phyloP scores from a whole-genome alignment of 331 rosid species.

The Quercus tomentella region DNA sequence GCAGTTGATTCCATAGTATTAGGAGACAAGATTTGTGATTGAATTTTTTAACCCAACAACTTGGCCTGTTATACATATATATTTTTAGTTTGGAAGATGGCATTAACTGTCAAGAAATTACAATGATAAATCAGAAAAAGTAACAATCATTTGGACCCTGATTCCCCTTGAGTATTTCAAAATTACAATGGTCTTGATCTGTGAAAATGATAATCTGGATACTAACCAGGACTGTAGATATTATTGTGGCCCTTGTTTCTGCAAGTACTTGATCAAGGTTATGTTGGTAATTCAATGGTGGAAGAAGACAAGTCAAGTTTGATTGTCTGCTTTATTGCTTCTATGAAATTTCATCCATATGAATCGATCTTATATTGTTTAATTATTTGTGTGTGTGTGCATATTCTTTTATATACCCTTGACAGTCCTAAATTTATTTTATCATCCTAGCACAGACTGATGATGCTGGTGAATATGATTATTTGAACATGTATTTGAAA shows the following conservation, averaged over 20 bases:
- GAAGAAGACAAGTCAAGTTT: not conserved
- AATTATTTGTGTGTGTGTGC: not conserved
- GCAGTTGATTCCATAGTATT: not conserved
- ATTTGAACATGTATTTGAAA: not conserved
- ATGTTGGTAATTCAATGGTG: not conserved
- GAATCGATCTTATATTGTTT: not conserved
- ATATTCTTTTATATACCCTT: not conserved
- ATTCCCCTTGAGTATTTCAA: not conserved
- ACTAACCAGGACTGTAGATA: not conserved
- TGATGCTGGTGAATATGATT: not conserved
- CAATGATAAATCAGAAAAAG: not conserved
- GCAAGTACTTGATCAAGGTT: not conserved
- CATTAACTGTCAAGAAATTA: slow-evolving; percentile 16
- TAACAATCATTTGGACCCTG: not conserved
- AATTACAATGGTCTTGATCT: not conserved
- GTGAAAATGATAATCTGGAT: not conserved
- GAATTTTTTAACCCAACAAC: not conserved
- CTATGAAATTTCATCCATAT: not conserved
- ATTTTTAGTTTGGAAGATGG: not conserved
- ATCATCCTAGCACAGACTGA: not conserved
- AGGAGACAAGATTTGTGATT: not conserved
- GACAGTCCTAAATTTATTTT: not conserved
- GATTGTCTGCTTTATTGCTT: too few relatives aligned
- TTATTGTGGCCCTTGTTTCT: not conserved
- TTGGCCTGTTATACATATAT: not conserved